phyloP scores from a whole-genome alignment of 768 basidiomycete genomes.

The Lactarius quietus region DNA sequence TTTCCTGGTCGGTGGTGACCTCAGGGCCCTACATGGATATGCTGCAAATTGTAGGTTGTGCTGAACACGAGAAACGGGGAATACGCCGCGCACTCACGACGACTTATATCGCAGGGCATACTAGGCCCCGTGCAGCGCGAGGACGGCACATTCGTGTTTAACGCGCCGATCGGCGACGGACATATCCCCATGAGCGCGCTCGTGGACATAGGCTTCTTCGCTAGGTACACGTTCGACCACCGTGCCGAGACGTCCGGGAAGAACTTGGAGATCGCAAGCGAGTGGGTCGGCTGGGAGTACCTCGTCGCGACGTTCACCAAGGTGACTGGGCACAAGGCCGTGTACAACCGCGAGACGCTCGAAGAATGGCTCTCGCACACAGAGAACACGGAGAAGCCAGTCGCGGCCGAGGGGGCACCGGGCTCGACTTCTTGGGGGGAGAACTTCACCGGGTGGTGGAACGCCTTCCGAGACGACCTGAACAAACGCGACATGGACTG shows the following conservation, averaged over 20 bases:
- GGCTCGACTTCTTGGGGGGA: constrained; percentile 31
- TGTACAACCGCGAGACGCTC: constrained; percentile 21
- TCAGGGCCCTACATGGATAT: constrained; percentile 44
- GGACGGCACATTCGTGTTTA: constrained; percentile 34
- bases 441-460: constrained; percentile 46
- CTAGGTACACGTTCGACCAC: constrained; percentile 33
- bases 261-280: constrained; percentile 31
- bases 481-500: constrained; percentile 44
- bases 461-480: constrained; percentile 42
- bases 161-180: constrained; percentile 30
- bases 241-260: constrained; percentile 27
- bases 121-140: constrained; percentile 28
- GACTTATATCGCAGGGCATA: constrained; percentile 10
- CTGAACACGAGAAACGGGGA: not conserved
- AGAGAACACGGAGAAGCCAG: constrained; percentile 25
- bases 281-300: constrained; percentile 29
- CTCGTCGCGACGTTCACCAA: constrained; percentile 32
- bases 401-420: constrained; percentile 25
- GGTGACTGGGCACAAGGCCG: constrained; percentile 32
- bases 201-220: constrained; percentile 33
- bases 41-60: constrained; percentile 35
- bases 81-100: not conserved
- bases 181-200: constrained; percentile 33
- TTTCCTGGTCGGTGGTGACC: constrained; percentile 39
- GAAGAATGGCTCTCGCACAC: constrained; percentile 28